These are phyloP conservation scores for Pyrenophora graminea DNA, from an alignment of 2,329 filamentous ascomycete genomes.

Conservation along the genomic window DNA sequence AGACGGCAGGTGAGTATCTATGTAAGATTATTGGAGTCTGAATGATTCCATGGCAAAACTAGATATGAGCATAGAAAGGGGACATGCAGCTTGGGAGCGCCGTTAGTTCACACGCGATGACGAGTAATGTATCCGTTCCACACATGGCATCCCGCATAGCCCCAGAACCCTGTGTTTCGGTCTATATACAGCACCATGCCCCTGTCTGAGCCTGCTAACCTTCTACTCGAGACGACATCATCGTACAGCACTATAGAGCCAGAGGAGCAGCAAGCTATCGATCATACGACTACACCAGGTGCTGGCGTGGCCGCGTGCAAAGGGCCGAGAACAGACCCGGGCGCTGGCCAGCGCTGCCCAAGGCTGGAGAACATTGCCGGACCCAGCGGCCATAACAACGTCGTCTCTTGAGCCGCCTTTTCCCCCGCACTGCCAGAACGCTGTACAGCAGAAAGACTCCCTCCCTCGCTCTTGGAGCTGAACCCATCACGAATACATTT, in stretches of 20 bases:
- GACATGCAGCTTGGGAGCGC: slow-evolving; percentile 13
- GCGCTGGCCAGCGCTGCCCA: neutral
- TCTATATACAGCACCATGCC: slow-evolving; percentile 17
- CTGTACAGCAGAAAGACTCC: no score
- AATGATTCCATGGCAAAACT: slow-evolving; percentile 21
- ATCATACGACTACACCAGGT: neutral
- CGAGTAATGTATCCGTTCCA: slow-evolving; percentile 27
- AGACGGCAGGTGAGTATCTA: slow-evolving; percentile 17
- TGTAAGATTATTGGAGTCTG: slow-evolving; percentile 12
- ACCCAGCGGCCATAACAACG: neutral
- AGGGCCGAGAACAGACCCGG: neutral
- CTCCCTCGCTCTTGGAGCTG: no score
- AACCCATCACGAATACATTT: no score
- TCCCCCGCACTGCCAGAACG: no score
- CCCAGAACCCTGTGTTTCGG: slow-evolving; percentile 22
- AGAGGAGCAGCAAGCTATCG: neutral
- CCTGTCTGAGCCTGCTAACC: slow-evolving; percentile 15
- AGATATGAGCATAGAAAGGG: slow-evolving; percentile 20
- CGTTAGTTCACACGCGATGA: slow-evolving; percentile 23
- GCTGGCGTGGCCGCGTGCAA: neutral
- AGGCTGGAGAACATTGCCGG: neutral
- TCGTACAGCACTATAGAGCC: neutral
- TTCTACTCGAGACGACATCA: slow-evolving; percentile 3
- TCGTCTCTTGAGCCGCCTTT: neutral
- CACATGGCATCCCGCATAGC: slow-evolving; percentile 27